Evolutionary conservation across 1,284 basidiomycete genomes (phyloP), one percentile per base, ranked within the genome.

Genomic region (Cystobasidiaceae sp.): DNA sequence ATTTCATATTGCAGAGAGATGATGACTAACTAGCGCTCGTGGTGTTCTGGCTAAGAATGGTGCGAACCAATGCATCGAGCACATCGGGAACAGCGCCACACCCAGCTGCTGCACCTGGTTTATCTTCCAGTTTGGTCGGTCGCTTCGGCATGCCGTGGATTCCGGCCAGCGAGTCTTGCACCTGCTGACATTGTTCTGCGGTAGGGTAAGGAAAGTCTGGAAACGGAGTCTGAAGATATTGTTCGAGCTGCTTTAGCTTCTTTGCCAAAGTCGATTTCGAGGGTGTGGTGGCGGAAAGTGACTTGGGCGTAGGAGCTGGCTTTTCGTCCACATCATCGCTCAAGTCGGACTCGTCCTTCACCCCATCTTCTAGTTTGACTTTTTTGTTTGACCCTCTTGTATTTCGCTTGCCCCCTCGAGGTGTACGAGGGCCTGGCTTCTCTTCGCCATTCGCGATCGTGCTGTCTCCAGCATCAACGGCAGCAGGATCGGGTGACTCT

Each of bases 31-130:
- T 89, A 28, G 76, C 75, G 39, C 78, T 78, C 34, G 84, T 84
- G 0, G 88, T 90, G 72, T 88, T 89, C 74, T 89, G 87, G 37
- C 84, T 85, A 19, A 90, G 80, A 62, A 89, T 83, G 0, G 86
- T 88, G 33, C 84, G 82, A 21, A 89, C 82, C 68, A 88, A 80
- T 0, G 86, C 81, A 70, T 89, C 88, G 51, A 89, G 80, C 46
- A 89, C 85, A 64, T 85, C 82, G 0, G 83, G 82, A 1, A 82
- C 81, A 48, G 79, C 76, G 0, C 84, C 85, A 67, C 85, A 86
- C 1, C 81, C 82, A 55, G 73, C 71, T 1, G 81, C 81, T 2
- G 81, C 67, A 7, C 67, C 66, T 19, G 58, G 61, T 21, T 49
- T 39, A 52, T 71, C 80, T 66, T 78, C 73, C 13, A 76, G 70